phyloP scores from a whole-genome alignment of 1,139 yeast species.

The Candida tropicalis region DNA sequence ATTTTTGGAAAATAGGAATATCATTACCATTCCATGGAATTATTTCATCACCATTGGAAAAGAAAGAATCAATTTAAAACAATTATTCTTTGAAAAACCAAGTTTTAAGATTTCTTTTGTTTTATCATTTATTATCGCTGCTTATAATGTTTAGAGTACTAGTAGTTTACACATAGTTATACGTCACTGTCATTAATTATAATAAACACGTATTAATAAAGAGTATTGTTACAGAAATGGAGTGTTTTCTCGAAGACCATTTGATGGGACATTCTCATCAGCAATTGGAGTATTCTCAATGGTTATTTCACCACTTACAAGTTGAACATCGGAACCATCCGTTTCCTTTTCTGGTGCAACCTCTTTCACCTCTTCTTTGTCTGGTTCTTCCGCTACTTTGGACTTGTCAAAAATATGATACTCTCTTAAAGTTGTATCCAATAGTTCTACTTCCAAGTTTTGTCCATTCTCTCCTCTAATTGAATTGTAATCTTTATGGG shows the following conservation, averaged over 20 bases:
- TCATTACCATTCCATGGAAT: slow-evolving; percentile 54
- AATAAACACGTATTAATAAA: not conserved
- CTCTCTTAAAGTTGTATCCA: slow-evolving; percentile 28
- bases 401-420: slow-evolving; percentile 20
- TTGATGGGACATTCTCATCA: slow-evolving; percentile 2
- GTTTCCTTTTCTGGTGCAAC: not conserved
- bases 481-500: slow-evolving; percentile 45
- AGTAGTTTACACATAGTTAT: not conserved
- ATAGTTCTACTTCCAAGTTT: slow-evolving; percentile 22
- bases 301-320: not conserved
- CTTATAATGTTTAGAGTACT: slow-evolving; percentile 49
- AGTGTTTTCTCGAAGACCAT: slow-evolving; percentile 1
- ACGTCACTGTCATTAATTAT: not conserved
- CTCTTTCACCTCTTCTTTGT: not conserved
- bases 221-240: slow-evolving; percentile 3
- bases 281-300: slow-evolving; percentile 5
- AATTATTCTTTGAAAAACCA: slow-evolving; percentile 60
- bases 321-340: not conserved
- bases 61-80: slow-evolving; percentile 49
- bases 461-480: slow-evolving; percentile 22
- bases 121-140: slow-evolving; percentile 63
- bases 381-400: not conserved
- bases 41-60: slow-evolving; percentile 48
- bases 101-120: slow-evolving; percentile 66
- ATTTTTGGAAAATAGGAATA: slow-evolving; percentile 61